phyloP scores from a whole-genome alignment of 352 stramenopile genomes.

The Pythium guiyangense region DNA sequence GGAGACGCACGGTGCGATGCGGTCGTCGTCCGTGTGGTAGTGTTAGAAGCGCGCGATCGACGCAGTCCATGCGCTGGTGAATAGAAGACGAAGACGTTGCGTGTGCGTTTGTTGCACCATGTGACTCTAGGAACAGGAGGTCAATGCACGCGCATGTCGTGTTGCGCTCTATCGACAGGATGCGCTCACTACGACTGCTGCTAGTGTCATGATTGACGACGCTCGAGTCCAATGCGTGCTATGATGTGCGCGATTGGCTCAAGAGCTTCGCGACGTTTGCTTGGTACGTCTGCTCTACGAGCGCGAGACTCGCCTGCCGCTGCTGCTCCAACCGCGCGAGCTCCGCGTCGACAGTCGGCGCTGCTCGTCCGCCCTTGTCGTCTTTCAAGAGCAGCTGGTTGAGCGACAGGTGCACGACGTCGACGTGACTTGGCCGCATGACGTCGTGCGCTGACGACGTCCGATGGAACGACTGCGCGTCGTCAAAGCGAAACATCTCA shows the following conservation, averaged over 20 bases:
- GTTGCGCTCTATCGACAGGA: too few relatives aligned
- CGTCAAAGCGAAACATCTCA: slow-evolving; percentile 15
- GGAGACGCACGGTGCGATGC: too few relatives aligned
- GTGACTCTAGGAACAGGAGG: neutral
- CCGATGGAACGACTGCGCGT: slow-evolving; percentile 1
- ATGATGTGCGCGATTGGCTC: slow-evolving; percentile 10
- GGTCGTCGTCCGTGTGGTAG: too few relatives aligned
- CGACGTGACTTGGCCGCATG: slow-evolving; percentile 9
- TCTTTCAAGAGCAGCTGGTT: slow-evolving; percentile 7
- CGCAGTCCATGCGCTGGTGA: too few relatives aligned
- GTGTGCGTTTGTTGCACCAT: too few relatives aligned
- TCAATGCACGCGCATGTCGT: too few relatives aligned
- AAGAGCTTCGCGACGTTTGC: slow-evolving; percentile 26
- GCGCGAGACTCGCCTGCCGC: slow-evolving; percentile 21
- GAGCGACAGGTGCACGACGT: slow-evolving; percentile 14
- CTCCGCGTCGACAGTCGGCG: slow-evolving; percentile 21
- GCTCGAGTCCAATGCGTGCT: neutral
- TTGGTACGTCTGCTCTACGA: slow-evolving; percentile 38
- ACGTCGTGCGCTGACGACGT: neutral
- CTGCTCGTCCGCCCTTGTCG: neutral
- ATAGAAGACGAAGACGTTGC: too few relatives aligned
- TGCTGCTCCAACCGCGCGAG: slow-evolving; percentile 32
- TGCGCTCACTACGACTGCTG: too few relatives aligned
- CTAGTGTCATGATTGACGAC: too few relatives aligned
- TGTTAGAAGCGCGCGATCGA: too few relatives aligned